Base-by-base conservation (phyloP, 176 grass and related monocot genomes). In the Ananas comosus region DNA sequence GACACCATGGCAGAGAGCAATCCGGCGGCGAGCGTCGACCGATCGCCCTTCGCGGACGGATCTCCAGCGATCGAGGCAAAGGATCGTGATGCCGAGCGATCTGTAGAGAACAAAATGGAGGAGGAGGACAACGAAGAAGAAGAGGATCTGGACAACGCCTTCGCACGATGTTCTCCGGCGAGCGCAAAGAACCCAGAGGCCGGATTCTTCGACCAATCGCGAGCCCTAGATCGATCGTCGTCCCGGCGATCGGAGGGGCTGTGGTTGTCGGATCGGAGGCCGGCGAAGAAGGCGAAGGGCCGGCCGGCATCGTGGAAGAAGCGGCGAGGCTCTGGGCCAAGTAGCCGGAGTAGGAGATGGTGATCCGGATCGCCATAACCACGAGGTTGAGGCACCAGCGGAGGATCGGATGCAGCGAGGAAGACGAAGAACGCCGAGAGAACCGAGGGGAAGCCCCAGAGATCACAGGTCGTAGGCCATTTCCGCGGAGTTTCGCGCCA, bases 351-450 rank as follows among this genome's bases (percentile, higher is more conserved):
- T 90, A 90, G 65, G 87, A 90, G 49, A 93, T 24, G 33, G 89
- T 99, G 48, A 91, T 83, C 64, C 94, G 89, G 67, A 99, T 99
- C 82, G 94, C 94, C 94, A 99, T 99, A 48, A 71, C 64, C 50
- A 88, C 3, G 48, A 93, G 64, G 58, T 69, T 68, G 22, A 63
- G 70, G 48, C 77, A 64, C 51, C 69, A 49, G 78, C 83, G 77
- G 17, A 81, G 58, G 22, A 72, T 63, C 74, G 73, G 50, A 66
- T 63, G 78, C 66, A 64, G 48, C 22, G 12, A 1, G 67, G 81
- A 2, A 76, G 63, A 33, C 66, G 73, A 33, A 71, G 71, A 74
- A 77, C 79, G 33, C 68, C 51, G 1, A 48, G 13, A 51, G 24
- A 17, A 69, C 51, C 18, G 58, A 75, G 25, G 59, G 69, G 56